A percentile compares a stretch with the other conserved stretches of the same genome.
phyloP scores from a whole-genome alignment of 2,329 filamentous ascomycete species.

The Apiospora sp. region DNA sequence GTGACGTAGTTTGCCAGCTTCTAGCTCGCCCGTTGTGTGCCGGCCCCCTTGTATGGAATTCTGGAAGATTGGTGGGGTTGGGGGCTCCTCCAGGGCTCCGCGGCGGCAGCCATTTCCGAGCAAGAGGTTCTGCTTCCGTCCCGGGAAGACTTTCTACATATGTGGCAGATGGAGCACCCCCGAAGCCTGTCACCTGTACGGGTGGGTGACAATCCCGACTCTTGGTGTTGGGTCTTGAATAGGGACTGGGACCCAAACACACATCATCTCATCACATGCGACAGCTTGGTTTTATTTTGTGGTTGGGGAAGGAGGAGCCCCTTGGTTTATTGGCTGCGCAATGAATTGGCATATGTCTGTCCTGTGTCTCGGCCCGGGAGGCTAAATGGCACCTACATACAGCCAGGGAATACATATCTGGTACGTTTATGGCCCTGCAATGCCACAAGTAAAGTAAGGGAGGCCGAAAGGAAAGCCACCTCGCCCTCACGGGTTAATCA shows the following conservation, averaged over 20 bases:
- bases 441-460: background rate
- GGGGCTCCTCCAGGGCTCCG: background rate
- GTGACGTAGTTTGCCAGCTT: background rate
- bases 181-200: background rate
- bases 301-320: background rate
- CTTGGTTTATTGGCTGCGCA: background rate
- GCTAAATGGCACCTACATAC: slow-evolving; percentile 7
- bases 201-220: background rate
- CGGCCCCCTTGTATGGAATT: slow-evolving; percentile 4
- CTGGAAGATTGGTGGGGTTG: slow-evolving; percentile 4
- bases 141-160: background rate
- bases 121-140: background rate
- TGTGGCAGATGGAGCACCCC: background rate
- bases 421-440: background rate
- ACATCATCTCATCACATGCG: slow-evolving; percentile 12
- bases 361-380: slow-evolving; percentile 19
- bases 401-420: background rate
- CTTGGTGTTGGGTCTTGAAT: background rate
- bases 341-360: background rate
- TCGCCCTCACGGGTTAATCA: background rate
- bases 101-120: background rate
- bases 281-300: background rate
- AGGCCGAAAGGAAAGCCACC: slow-evolving; percentile 1
- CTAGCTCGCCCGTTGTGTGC: background rate
- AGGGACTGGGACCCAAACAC: background rate